Evolutionary conservation across 805 yeast genomes (phyloP), one percentile per base, ranked within the genome.

Genomic region (Blastobotrys americana): DNA sequence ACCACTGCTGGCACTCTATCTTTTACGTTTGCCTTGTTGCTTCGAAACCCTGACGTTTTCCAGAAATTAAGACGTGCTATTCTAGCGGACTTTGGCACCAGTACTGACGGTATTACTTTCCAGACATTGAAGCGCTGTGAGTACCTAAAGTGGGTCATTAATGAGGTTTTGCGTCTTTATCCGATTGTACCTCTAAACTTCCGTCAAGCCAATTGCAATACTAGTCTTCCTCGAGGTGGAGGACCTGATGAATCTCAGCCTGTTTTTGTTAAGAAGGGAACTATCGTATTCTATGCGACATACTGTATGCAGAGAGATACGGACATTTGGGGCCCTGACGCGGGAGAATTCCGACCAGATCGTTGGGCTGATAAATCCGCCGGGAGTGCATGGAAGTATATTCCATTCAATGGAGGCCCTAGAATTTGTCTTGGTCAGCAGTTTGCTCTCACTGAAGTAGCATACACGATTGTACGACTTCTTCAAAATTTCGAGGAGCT

Each of bases 361-460:
- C 52, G 79, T 43, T 74, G 78, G 78, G 55, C 53, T 25, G 67
- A 65, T 48, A 58, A 57, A 37, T 58, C 64, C 28, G 59, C 64
- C 41, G 68, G 71, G 8, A 9, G 15, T 4, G 13, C 43, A 3
- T 73, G 77, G 77, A 72, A 70, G 23, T 73, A 69, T 56, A 57
- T 73, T 23, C 77, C 78, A 21, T 73, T 73, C 61, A 73, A 73
- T 52, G 79, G 78, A 37, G 79, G 79, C 6, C 78, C 78, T 19
- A 60, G 79, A 46, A 73, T 74, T 46, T 74, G 78, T 55, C 61
- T 74, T 44, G 79, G 78, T 35, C 78, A 74, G 61, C 78, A 74
- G 58, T 74, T 72, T 60, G 79, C 78, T 3, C 66, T 74, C 18
- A 73, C 77, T 16, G 78, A 74, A 58, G 72, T 74, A 9, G 64